Base-by-base conservation (phyloP, 2,329 filamentous ascomycete species). In the Sordariomycetes sp. region DNA sequence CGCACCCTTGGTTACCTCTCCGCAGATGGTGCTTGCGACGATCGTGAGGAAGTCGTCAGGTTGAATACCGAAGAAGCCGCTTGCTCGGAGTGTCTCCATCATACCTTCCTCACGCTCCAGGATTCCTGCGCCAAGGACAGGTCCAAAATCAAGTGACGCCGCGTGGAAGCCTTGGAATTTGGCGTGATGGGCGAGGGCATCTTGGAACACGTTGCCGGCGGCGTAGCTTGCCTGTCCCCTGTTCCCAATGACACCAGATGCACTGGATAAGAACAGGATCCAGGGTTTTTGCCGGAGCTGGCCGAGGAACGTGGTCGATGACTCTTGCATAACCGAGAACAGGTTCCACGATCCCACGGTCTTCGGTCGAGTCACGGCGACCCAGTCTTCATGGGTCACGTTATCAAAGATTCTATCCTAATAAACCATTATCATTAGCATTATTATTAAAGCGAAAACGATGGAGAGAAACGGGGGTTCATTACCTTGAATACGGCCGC, bases 201-300 rank as follows among this genome's bases (percentile, higher is more conserved):
- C 77, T 54, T 77, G 69, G 61, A 76, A 78, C 53, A 67, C 68
- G 62, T 80, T 80, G 5, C 76, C 79, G 0, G 79, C 78, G 2
- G 78, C 75, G 60, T 84, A 84, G 65, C 81, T 81, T 15, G 77
- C 74, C 59, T 84, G 81, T 0, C 78, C 78, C 5, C 76, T 74
- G 61, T 76, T 81, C 35, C 81, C 81, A 54, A 81, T 67, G 61
- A 74, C 68, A 35, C 72, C 68, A 5, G 71, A 70, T 0, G 70
- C 71, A 15, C 70, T 73, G 35, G 55, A 57, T 17, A 61, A 56
- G n/a, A 59, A 59, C 10, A 61, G 15, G 20, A 59, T 42, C 56
- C 58, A 61, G n/a, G 58, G 58, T 8, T 54, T 42, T 1, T 22
- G 45, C 7, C 45, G 45, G 20, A 39, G 17, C 12, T 20, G 22